Evolutionary conservation across 2,329 filamentous ascomycete genomes (phyloP).

Genomic region (Domatiomyces catenatus): DNA sequence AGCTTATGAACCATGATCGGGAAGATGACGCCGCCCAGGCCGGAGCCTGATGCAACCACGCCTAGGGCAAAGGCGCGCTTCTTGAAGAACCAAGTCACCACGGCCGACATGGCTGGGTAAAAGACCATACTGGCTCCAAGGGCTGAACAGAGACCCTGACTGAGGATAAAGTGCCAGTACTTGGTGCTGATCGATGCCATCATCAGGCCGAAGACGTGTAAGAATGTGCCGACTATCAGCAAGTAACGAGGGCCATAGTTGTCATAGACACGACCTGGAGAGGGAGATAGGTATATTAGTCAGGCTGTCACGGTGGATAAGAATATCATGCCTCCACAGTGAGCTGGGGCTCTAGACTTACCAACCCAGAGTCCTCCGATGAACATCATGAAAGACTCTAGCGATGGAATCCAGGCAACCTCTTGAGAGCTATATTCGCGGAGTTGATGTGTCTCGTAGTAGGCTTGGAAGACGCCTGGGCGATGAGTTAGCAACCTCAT

Average conservation of each 20-base stretch:
- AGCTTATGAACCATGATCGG: constrained; percentile 46
- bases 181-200: constrained; percentile 39
- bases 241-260: constrained; percentile 45
- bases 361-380: constrained; percentile 17
- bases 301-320: background rate
- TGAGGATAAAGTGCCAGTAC: constrained; percentile 42
- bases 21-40: constrained; percentile 43
- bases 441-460: constrained; percentile 40
- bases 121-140: constrained; percentile 37
- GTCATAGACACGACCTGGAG: constrained; percentile 38
- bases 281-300: constrained; percentile 6
- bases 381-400: constrained; percentile 33
- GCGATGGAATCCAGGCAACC: constrained; percentile 44
- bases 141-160: constrained; percentile 38
- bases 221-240: constrained; percentile 33
- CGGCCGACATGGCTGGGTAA: constrained; percentile 26
- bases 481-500: background rate
- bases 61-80: constrained; percentile 39
- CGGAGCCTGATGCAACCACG: constrained; percentile 39
- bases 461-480: constrained; percentile 43
- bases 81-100: constrained; percentile 37
- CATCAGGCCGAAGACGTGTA: constrained; percentile 45
- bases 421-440: constrained; percentile 36
- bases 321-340: background rate
- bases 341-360: background rate